Conservation (phyloP, 2,329 filamentous ascomycete genomes). For the Calonectria ilicicola region DNA sequence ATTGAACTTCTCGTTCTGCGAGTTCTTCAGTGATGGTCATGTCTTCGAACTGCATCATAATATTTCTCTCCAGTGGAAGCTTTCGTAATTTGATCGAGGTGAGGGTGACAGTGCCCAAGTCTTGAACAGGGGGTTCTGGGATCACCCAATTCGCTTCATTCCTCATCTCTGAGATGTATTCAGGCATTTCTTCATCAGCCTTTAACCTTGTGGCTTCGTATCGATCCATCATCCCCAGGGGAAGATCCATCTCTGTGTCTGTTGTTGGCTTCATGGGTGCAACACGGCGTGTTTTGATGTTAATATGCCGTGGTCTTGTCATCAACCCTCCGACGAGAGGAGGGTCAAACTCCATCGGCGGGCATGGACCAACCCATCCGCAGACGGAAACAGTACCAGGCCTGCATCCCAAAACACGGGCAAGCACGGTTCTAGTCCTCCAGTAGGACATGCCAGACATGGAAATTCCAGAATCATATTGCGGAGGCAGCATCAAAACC, state of each 20-base stretch:
- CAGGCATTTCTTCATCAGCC: not conserved
- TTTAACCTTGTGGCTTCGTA: too few relatives aligned
- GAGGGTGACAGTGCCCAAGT: slow-evolving; percentile 14
- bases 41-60: not conserved
- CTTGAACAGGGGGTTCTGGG: slow-evolving; percentile 5
- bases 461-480: too few relatives aligned
- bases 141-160: slow-evolving; percentile 10
- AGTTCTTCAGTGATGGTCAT: not conserved
- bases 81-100: slow-evolving; percentile 11
- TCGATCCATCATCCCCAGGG: too few relatives aligned
- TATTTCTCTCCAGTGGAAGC: not conserved
- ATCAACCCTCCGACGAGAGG: not conserved
- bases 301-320: not conserved
- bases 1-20: not conserved
- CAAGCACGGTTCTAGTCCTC: slow-evolving; percentile 16
- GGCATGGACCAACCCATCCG: slow-evolving; percentile 25
- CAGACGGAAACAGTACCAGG: slow-evolving; percentile 1
- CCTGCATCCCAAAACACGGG: slow-evolving; percentile 14
- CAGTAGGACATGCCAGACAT: slow-evolving; percentile 4
- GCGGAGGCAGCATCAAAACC: not conserved
- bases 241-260: too few relatives aligned
- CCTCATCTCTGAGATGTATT: slow-evolving; percentile 2
- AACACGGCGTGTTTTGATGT: not conserved
- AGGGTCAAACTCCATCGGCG: slow-evolving; percentile 10
- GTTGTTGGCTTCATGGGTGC: not conserved